Evolutionary conservation across 208 protist genomes (phyloP), one percentile per base, ranked within the genome.

Genomic region (Trypanosoma rangeli): DNA sequence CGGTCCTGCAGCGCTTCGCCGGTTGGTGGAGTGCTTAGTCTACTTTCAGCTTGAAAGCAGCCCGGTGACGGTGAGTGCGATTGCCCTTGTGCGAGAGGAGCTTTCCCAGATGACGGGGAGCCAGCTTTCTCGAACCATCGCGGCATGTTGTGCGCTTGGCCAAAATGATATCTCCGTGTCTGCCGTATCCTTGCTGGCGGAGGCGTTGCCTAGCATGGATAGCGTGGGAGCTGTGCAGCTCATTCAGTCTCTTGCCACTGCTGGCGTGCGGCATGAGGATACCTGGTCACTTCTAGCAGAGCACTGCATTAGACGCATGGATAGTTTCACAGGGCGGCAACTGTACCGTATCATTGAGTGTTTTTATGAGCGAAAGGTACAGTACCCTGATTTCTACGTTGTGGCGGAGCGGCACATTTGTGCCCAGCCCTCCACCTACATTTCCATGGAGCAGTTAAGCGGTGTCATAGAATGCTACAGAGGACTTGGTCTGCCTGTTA

Each of bases 321-420:
- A 84, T 64, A 74, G 44, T 44, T 82, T 96, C 44, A 81, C 81
- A 44, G 88, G 84, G 15, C 62, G 69, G 57, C 80, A 96, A 58
- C 78, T 94, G 29, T 78, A 85, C 57, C 73, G 70, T 37, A 66
- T 94, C 7, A 77, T 93, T 46, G 76, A 80, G 26, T 71, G 81
- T 8, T 73, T 96, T 15, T 83, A 85, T 58, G 68, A 68, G 1
- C 63, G 89, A 66, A 71, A 76, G 15, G 64, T 93, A 8, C 77
- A 89, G 58, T 92, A 89, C 72, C 84, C 82, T 4, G 84, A 92
- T 50, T 92, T 95, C 70, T 95, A 89, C 73, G 72, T 84, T 5
- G 87, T 86, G 15, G 82, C 78, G 33, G 82, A 91, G 74, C 65
- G 81, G 5, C 76, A 93, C 77, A 81, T 95, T 60, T 76, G 64